A percentile compares a stretch with the other conserved stretches of the same genome.
phyloP scores from a whole-genome alignment of 2,329 filamentous ascomycete genomes.

The Hymenoscyphus salicellus region DNA sequence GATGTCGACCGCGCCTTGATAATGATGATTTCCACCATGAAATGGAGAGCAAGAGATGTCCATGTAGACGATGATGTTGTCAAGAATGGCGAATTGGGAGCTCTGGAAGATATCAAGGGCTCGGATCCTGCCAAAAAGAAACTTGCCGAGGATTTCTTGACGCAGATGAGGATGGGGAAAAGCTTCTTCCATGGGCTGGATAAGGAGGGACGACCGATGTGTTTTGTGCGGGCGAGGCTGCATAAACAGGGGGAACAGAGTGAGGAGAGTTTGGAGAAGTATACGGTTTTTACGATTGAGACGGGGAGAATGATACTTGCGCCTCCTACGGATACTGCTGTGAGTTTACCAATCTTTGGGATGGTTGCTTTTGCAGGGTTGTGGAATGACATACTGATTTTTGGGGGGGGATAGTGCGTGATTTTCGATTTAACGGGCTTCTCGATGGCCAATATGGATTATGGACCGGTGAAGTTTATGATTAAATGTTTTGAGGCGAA shows the following conservation, averaged over 20 bases:
- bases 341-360: conserved; percentile 50
- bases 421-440: conserved; percentile 97
- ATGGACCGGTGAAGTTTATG: conserved; percentile 96
- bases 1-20: conserved; percentile 88
- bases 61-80: conserved; percentile 89
- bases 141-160: conserved; percentile 70
- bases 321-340: conserved; percentile 84
- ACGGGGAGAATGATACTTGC: conserved; percentile 80
- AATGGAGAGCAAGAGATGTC: conserved; percentile 81
- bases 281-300: conserved; percentile 92
- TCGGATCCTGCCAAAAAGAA: conserved; percentile 62
- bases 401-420: conserved; percentile 65
- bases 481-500: conserved; percentile 99
- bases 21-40: conserved; percentile 92
- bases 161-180: conserved; percentile 85
- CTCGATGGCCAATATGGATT: conserved; percentile 96
- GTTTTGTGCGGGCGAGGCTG: conserved; percentile 76
- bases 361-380: too few relatives aligned
- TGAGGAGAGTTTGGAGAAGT: conserved; percentile 78
- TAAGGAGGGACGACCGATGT: conserved; percentile 80
- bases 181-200: conserved; percentile 87
- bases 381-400: too few relatives aligned
- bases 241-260: conserved; percentile 81
- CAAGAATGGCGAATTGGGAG: conserved; percentile 67
- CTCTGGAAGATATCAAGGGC: conserved; percentile 57